These are phyloP conservation scores for Trifolium fragiferum DNA, from an alignment of 306 rosid genomes.

Conservation along the genomic window DNA sequence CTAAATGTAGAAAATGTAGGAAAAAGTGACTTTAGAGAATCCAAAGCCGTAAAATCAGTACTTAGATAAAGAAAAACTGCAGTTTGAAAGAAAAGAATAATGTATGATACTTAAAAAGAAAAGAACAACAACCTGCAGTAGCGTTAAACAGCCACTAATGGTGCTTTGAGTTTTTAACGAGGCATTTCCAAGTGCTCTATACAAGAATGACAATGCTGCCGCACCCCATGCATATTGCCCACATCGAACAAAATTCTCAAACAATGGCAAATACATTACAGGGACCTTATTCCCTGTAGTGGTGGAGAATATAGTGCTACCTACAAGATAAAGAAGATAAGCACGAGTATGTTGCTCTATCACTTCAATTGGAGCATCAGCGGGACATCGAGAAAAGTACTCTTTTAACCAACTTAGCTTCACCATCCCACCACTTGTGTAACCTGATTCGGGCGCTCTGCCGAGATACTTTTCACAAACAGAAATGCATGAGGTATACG, in stretches of 20 bases:
- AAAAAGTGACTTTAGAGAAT: no score
- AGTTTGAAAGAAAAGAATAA: constrained; percentile 14
- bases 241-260: constrained; percentile 78
- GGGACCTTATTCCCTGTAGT: constrained; percentile 99
- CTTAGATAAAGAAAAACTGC: background rate
- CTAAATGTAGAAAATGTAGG: no score
- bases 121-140: constrained; percentile 69
- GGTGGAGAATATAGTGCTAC: constrained; percentile 97
- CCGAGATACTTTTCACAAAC: constrained; percentile 93
- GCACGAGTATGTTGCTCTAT: constrained; percentile 92
- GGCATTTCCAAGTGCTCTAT: constrained; percentile 97
- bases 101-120: constrained; percentile 8
- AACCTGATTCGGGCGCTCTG: constrained; percentile 77
- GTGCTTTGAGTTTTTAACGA: constrained; percentile 96
- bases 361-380: constrained; percentile 73
- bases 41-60: constrained; percentile 26
- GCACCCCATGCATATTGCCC: constrained; percentile 98
- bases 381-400: constrained; percentile 86
- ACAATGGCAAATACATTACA: constrained; percentile 97
- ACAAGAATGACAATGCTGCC: constrained; percentile 85
- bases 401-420: constrained; percentile 99
- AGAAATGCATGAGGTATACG: constrained; percentile 79
- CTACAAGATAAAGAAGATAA: constrained; percentile 96
- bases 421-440: constrained; percentile 99
- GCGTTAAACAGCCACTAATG: constrained; percentile 96